phyloP scores from a whole-genome alignment of 345 rosid species.

The Pugionium dolabratum region DNA sequence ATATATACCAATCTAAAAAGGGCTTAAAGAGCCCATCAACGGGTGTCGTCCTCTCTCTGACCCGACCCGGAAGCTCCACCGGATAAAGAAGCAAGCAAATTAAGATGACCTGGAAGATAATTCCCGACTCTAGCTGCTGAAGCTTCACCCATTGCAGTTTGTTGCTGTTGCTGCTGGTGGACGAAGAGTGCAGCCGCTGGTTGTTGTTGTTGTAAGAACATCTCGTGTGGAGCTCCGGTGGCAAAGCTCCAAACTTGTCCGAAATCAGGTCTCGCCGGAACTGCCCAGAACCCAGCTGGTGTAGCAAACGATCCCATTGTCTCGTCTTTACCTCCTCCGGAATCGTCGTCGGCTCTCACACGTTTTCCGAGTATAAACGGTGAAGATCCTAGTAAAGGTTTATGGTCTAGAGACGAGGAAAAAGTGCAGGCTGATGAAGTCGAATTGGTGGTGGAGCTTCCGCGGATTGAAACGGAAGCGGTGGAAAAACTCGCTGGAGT shows the following conservation, averaged over 20 bases:
- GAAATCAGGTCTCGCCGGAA: constrained; percentile 75
- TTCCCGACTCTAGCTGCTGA: constrained; percentile 85
- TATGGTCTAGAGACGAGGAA: constrained; percentile 56
- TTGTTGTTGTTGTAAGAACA: constrained; percentile 56
- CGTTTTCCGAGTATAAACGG: constrained; percentile 95
- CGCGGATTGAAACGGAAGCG: constrained; percentile 66
- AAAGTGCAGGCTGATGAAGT: constrained; percentile 40
- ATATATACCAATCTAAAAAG: constrained; percentile 31
- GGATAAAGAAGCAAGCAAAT: constrained; percentile 81
- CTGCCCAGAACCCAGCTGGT: constrained; percentile 87
- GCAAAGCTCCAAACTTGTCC: constrained; percentile 82
- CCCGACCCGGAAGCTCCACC: constrained; percentile 67
- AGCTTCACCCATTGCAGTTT: constrained; percentile 81
- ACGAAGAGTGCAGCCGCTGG: constrained; percentile 45
- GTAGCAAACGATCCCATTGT: constrained; percentile 46
- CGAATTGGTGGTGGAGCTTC: constrained; percentile 53
- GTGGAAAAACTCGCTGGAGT: constrained; percentile 94
- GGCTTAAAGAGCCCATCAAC: constrained; percentile 11
- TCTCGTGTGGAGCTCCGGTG: constrained; percentile 57
- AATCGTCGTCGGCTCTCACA: constrained; percentile 63
- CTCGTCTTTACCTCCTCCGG: constrained; percentile 42
- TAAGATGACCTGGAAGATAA: constrained; percentile 83
- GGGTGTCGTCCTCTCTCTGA: constrained; percentile 60
- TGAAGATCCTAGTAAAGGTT: constrained; percentile 66
- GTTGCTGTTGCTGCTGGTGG: constrained; percentile 69